These are phyloP conservation scores for Tulasnella sp. DNA, from an alignment of 768 basidiomycete species.

Conservation along the genomic window DNA sequence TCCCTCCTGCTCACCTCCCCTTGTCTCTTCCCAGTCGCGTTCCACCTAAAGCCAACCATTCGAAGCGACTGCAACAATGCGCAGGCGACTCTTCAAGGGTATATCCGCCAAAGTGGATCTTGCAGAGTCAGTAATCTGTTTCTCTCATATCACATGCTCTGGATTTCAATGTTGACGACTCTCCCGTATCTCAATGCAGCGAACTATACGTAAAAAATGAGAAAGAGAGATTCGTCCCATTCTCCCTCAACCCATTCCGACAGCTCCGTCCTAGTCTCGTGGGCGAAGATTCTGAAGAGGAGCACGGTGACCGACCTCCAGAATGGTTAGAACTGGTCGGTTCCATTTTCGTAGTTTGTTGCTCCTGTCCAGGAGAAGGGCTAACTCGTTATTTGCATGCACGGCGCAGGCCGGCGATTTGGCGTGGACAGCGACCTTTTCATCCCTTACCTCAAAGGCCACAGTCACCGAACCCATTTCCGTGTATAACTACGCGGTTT, in stretches of 20 bases:
- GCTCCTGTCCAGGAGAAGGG: background rate
- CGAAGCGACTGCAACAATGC: too few species aligned
- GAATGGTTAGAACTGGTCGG: conserved; percentile 1
- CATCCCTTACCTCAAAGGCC: background rate
- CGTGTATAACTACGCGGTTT: conserved; percentile 8
- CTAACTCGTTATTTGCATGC: background rate
- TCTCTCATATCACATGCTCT: too few species aligned
- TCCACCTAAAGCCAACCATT: too few species aligned
- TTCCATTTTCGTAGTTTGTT: too few species aligned
- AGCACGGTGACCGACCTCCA: background rate
- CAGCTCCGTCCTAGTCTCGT: background rate
- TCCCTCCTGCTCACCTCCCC: background rate
- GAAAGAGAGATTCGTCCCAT: background rate
- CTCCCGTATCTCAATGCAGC: too few species aligned
- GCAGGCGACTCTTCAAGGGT: too few species aligned
- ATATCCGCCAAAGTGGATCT: too few species aligned
- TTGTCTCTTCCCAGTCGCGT: too few species aligned
- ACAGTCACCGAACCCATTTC: background rate
- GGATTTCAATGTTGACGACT: too few species aligned
- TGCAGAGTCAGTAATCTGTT: too few species aligned
- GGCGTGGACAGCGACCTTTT: background rate
- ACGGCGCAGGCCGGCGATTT: background rate
- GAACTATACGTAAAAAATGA: background rate
- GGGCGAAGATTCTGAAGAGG: background rate
- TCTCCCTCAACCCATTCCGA: background rate